Evolutionary conservation across 1,284 basidiomycete species (phyloP), one percentile per base, ranked within the genome.

Genomic region (Cystobasidium pallidum): DNA sequence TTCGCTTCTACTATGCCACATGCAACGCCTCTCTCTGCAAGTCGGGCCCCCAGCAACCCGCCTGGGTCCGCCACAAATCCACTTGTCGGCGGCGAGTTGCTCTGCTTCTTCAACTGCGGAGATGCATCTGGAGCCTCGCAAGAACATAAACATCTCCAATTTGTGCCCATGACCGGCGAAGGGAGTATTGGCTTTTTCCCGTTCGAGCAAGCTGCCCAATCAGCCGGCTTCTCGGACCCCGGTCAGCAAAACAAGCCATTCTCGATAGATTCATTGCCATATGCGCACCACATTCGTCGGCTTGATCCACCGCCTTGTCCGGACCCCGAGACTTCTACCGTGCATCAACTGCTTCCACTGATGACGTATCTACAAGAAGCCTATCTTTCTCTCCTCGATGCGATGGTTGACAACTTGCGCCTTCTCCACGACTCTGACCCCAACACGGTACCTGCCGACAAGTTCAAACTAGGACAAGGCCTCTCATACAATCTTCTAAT

Each of bases 21-120:
- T 24, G 4, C 43, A 17, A 32, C 34, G 19, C 39, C 62, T 10
- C 39, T 34, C 3, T 64, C 62, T 6, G 24, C 21, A 17, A 49
- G 41, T 15, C 21, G 17, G 6, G 43, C 43, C n/a, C 1, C 62
- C 19, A 34, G 15, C 8, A 17, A 51, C 17, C n/a, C 19, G 13
- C 39, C 39, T 8, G 58, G 58, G 3, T 32, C 62, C 21, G 30
- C 62, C 17, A 51, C 62, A 28, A 64, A 64, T 43, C 62, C 62
- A 7, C 62, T 49, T 7, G 62, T 64, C n/a, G 62, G 62, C 32
- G 62, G 68, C 26, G 68, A 71, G 15, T 26, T 71, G 49, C 61
- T 71, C 15, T 63, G 59, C 41, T 71, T 71, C 61, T 71, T 62
- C 68, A 71, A 71, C 28, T 71, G 68, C 61, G 68, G 68, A n/a